phyloP scores from a whole-genome alignment of 2,329 filamentous ascomycete genomes.

The Elsinoe batatas region DNA sequence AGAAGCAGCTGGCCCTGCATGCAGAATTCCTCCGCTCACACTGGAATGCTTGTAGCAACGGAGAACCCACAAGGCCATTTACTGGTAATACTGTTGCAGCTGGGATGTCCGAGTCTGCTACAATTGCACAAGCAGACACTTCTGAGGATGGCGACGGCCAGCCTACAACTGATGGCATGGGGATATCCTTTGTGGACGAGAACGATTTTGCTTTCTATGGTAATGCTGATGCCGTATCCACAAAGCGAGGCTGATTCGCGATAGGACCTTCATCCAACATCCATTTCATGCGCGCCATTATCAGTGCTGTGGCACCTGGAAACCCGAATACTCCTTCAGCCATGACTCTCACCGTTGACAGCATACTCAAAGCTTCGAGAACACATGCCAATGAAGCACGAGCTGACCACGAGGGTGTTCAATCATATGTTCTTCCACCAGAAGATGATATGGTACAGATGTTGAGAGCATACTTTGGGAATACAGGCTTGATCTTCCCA shows the following conservation, averaged over 20 bases:
- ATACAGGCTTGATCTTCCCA: conserved; percentile 31
- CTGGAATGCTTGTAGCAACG: not conserved
- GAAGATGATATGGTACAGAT: conserved; percentile 24
- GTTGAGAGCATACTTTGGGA: conserved; percentile 30
- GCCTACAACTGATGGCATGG: conserved; percentile 29
- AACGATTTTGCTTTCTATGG: conserved; percentile 31
- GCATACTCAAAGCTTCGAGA: not conserved
- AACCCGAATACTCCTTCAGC: not conserved
- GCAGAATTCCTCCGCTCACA: not conserved
- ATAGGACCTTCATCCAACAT: conserved; percentile 31
- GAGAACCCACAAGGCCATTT: not conserved
- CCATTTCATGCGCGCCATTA: conserved; percentile 31
- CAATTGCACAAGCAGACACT: conserved; percentile 10
- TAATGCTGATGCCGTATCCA: conserved; percentile 14
- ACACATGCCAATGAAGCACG: conserved; percentile 14
- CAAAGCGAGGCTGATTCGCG: too few relatives aligned
- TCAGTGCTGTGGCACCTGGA: conserved; percentile 22
- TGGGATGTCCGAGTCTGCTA: not conserved
- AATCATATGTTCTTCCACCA: conserved; percentile 22
- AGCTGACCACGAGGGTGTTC: not conserved
- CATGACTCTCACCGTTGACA: not conserved
- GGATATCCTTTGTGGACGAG: conserved; percentile 30
- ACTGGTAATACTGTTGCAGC: not conserved
- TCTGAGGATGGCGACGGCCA: conserved; percentile 19
- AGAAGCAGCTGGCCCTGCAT: conserved; percentile 7